A percentile compares a stretch with the other conserved stretches of the same genome.
Conservation (phyloP, 345 rosid species). For the Bruguiera gymnorhiza region DNA sequence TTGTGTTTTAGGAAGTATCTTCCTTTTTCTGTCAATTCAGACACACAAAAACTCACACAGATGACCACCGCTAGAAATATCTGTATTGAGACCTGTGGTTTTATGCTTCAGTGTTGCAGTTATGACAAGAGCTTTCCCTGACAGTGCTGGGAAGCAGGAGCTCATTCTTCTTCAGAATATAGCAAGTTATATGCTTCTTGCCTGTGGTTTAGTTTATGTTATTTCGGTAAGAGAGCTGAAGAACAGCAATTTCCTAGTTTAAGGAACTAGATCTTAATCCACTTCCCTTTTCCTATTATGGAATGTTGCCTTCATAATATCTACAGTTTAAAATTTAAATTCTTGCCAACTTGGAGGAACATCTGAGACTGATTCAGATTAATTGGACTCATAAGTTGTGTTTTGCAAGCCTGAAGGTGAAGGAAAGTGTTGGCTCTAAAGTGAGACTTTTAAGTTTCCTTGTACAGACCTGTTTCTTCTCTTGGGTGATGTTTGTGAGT, state of each 20-base stretch:
- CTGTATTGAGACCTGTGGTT: too few species aligned
- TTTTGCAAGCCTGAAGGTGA: background rate
- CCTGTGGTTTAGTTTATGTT: slow-evolving; percentile 77
- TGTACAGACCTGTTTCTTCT: background rate
- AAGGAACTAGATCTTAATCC: background rate
- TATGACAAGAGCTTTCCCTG: slow-evolving; percentile 95
- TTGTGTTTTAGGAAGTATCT: slow-evolving; percentile 14
- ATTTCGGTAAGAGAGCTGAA: slow-evolving; percentile 49
- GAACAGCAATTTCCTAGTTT: background rate
- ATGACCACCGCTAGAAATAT: background rate
- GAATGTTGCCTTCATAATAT: too few species aligned
- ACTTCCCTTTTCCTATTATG: background rate
- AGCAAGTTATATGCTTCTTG: slow-evolving; percentile 85
- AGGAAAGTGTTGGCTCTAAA: background rate
- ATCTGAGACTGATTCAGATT: too few species aligned
- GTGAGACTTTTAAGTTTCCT: background rate
- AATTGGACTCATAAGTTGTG: too few species aligned
- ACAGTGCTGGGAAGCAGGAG: slow-evolving; percentile 41
- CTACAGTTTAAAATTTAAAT: too few species aligned
- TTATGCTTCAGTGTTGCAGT: slow-evolving; percentile 68
- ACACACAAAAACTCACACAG: background rate
- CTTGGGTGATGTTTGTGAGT: background rate
- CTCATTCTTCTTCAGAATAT: slow-evolving; percentile 73
- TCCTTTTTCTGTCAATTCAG: background rate
- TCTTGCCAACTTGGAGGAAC: background rate